These are phyloP conservation scores for Cladophialophora bantiana DNA, from an alignment of 2,329 filamentous ascomycete species.

Conservation along the genomic window DNA sequence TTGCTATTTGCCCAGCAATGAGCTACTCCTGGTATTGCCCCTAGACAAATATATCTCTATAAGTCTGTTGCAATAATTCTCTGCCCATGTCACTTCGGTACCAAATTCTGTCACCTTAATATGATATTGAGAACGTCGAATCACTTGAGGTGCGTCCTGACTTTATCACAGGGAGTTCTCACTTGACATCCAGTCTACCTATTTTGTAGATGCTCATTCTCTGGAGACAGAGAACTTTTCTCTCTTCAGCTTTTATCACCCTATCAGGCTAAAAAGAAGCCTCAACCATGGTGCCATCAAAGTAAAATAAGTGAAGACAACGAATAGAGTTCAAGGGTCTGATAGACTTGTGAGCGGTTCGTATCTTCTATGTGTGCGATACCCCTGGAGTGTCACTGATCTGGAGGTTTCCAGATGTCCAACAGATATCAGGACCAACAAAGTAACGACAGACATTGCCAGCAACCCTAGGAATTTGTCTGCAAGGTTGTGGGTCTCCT, in stretches of 20 bases:
- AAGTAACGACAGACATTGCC: conserved; percentile 11
- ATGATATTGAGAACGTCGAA: neutral
- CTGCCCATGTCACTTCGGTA: neutral
- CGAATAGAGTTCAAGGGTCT: conserved; percentile 7
- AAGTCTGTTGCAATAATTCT: neutral
- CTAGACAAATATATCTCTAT: neutral
- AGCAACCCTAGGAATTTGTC: conserved; percentile 12
- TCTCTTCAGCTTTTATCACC: neutral
- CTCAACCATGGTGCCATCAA: conserved; percentile 11
- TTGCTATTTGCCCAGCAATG: neutral
- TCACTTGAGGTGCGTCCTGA: neutral
- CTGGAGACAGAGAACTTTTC: neutral
- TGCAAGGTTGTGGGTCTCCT: neutral
- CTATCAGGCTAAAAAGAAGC: conserved; percentile 11
- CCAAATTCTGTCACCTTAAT: neutral
- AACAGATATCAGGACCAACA: neutral
- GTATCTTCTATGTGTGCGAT: conserved; percentile 5
- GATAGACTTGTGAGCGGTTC: conserved; percentile 4
- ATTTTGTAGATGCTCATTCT: neutral
- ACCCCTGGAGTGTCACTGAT: conserved; percentile 9
- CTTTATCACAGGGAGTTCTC: neutral
- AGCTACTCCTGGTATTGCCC: neutral
- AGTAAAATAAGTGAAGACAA: conserved; percentile 11
- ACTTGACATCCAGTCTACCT: neutral
- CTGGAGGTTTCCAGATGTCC: neutral